Percentiles rank a stretch among this genome's conserved stretches.
phyloP scores from a whole-genome alignment of 345 rosid species.

The Cardiospermum halicacabum region DNA sequence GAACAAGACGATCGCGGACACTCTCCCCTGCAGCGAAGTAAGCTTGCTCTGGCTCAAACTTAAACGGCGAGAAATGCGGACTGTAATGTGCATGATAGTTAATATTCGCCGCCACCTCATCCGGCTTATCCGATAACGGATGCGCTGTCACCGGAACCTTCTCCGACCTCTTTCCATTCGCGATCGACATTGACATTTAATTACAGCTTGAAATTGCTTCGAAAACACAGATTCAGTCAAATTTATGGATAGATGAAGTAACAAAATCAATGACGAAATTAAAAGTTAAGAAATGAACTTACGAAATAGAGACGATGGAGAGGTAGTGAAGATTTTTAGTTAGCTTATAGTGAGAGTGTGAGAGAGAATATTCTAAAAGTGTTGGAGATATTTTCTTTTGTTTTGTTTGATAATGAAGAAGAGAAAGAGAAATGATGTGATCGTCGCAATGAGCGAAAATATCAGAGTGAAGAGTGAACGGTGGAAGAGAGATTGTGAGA shows the following conservation, averaged over 20 bases:
- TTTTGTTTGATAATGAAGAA: constrained; percentile 3
- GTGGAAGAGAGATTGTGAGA: constrained; percentile 6
- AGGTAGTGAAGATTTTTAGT: neutral
- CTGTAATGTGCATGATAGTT: constrained; percentile 66
- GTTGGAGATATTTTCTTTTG: neutral
- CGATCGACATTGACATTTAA: constrained; percentile 31
- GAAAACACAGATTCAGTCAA: neutral
- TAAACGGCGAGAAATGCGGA: constrained; percentile 95
- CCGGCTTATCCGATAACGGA: constrained; percentile 52
- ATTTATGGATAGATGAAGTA: neutral
- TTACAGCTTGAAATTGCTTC: constrained; percentile 3
- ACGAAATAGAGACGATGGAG: neutral
- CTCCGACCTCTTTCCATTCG: constrained; percentile 31
- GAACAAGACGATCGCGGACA: constrained; percentile 84
- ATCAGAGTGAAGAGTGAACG: neutral
- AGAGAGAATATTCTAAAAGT: neutral
- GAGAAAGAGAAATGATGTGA: constrained; percentile 4
- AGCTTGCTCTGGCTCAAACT: constrained; percentile 85
- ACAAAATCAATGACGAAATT: neutral
- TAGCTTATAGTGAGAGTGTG: neutral
- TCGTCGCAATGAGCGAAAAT: neutral
- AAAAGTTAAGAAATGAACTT: neutral
- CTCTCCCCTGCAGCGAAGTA: constrained; percentile 83
- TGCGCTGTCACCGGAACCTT: constrained; percentile 51
- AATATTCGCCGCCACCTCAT: constrained; percentile 74